Percentiles rank a stretch among this genome's conserved stretches.
Evolutionary conservation across 2,329 filamentous ascomycete species (phyloP).

Genomic region (Pseudogymnoascus sp.): DNA sequence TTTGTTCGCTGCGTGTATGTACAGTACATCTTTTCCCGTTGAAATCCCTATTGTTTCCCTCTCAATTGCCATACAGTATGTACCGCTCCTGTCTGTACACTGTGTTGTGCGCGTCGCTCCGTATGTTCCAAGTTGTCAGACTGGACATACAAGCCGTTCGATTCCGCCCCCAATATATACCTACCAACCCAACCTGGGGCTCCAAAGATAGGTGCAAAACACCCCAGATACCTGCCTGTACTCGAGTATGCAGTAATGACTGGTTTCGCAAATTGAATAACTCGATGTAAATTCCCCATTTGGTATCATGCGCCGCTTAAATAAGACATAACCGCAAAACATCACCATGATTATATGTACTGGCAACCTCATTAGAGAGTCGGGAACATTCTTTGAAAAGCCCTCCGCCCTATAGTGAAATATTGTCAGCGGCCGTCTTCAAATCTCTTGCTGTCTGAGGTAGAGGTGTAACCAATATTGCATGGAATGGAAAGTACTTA

Average conservation of each 20-base stretch:
- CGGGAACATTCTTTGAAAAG: slow-evolving; percentile 23
- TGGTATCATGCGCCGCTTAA: slow-evolving; percentile 4
- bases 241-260: background rate
- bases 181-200: background rate
- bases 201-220: background rate
- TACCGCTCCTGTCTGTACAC: background rate
- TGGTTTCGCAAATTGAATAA: background rate
- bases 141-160: background rate
- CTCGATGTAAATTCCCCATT: background rate
- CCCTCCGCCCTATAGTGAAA: slow-evolving; percentile 18
- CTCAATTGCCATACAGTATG: background rate
- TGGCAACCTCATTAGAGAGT: slow-evolving; percentile 19
- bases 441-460: background rate
- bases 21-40: background rate
- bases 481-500: slow-evolving; percentile 11
- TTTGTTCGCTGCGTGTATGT: background rate
- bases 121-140: background rate
- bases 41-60: background rate
- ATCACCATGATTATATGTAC: slow-evolving; percentile 4
- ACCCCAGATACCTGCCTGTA: background rate
- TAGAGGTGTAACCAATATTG: background rate
- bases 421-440: background rate
- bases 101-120: background rate
- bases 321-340: slow-evolving; percentile 6
- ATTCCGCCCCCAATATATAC: background rate